Base-by-base conservation (phyloP, 2,329 filamentous ascomycete genomes). In the Claviceps pazoutovae region DNA sequence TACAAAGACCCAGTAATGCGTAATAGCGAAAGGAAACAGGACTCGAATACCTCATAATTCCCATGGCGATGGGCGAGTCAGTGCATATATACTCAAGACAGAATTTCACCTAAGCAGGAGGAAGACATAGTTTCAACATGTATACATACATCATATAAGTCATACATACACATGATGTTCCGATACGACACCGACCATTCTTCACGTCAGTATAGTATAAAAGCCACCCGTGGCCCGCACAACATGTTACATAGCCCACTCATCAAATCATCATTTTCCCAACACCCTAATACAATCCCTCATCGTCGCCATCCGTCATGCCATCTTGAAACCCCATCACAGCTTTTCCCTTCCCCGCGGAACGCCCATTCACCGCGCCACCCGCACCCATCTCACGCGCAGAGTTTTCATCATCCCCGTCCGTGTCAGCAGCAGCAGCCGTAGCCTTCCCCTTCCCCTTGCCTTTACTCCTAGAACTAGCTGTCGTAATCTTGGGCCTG, bases 311-410 rank as follows among this genome's bases (percentile, higher is more conserved):
- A 56, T 73, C 76, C 17, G 70, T 75, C n/a, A 68, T 73, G 19
- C 72, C 71, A n/a, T 77, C 70, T 58, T 73, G 69, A 56, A 80
- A 78, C 36, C 68, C 66, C 54, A 71, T 72, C 16, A 72, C 66
- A 2, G 71, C 77, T 59, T 79, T 82, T 1, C 72, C 78, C 62
- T 81, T 82, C 7, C 75, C 75, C 59, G 79, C 78, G n/a, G 61
- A 56, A 55, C 57, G 57, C 23, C 64, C 64, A 49, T 65, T 64
- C 13, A 60, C 58, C 5, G 60, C 60, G 3, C 30, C 9, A n/a
- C 61, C 65, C 50, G 61, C 59, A 14, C 43, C 34, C n/a, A 11
- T 49, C 38, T 59, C 62, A 49, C 64, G 61, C 16, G 61, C 59
- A 3, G 64, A 64, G 42, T 66, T 66, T 23, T 65, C 66, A 5